Evolutionary conservation across 192 early-diverging fungal genomes (phyloP).

Genomic region (Entrophospora sp.): DNA sequence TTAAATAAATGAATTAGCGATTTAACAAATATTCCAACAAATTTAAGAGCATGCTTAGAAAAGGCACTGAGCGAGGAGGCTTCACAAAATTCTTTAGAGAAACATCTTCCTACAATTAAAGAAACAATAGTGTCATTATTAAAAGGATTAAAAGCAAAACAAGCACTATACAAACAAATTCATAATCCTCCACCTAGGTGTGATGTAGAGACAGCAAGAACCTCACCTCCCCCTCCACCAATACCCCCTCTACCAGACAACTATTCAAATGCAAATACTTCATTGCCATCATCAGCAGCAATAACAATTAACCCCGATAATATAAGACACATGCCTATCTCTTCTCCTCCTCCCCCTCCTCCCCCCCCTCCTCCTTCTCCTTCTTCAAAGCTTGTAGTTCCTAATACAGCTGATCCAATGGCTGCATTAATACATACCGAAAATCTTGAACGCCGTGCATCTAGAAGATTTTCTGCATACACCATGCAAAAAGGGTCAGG

Average conservation of each 20-base stretch:
- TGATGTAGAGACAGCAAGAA: too few species aligned
- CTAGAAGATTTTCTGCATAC: conserved; percentile 11
- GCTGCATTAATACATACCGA: conserved; percentile 12
- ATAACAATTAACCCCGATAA: too few species aligned
- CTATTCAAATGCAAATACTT: too few species aligned
- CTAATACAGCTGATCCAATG: neutral
- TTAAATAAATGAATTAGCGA: conserved; percentile 25
- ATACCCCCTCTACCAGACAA: too few species aligned
- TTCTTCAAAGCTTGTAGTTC: neutral
- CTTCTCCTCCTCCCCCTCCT: neutral
- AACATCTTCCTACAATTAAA: conserved; percentile 42
- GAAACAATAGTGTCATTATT: conserved; percentile 42
- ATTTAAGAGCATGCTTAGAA: conserved; percentile 35
- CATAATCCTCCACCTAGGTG: neutral
- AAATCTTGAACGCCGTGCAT: conserved; percentile 15
- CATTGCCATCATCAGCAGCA: too few species aligned
- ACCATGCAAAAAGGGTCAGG: neutral
- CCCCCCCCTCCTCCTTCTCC: neutral
- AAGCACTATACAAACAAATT: conserved; percentile 34
- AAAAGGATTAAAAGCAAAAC: conserved; percentile 44
- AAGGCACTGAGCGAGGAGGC: conserved; percentile 36
- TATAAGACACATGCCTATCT: neutral
- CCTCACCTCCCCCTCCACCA: neutral
- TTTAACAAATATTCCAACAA: conserved; percentile 33
- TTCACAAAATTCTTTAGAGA: conserved; percentile 34